Percentiles rank a stretch among this genome's conserved stretches.
phyloP scores from a whole-genome alignment of 305 asterid species.

The Solanum chacoense region DNA sequence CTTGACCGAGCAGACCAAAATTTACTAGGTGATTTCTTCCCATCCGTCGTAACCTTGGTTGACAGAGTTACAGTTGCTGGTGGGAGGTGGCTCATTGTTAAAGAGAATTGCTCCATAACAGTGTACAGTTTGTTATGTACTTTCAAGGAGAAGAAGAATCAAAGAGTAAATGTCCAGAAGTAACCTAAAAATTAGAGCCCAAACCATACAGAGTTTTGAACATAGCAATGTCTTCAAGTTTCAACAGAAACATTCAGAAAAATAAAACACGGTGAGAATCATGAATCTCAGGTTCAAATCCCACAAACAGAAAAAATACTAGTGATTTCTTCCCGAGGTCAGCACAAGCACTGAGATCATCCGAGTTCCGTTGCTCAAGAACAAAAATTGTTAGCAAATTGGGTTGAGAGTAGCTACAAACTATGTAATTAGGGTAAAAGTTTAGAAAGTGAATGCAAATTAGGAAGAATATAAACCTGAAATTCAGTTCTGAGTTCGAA shows the following conservation, averaged over 20 bases:
- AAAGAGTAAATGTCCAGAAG: not conserved
- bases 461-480: not conserved
- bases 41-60: not conserved
- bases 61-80: not conserved
- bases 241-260: not conserved
- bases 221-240: not conserved
- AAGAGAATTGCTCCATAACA: not conserved
- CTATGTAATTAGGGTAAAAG: not conserved
- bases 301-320: not conserved
- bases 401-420: not conserved
- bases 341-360: not conserved
- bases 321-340: not conserved
- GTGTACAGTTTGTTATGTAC: not conserved
- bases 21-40: not conserved
- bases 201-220: not conserved
- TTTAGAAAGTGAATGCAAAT: not conserved
- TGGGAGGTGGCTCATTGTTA: not conserved
- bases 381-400: not conserved
- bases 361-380: not conserved
- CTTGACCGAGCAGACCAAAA: not conserved
- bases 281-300: not conserved
- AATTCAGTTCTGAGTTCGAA: not conserved
- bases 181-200: not conserved
- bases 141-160: not conserved
- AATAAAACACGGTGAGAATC: not conserved